Evolutionary conservation across 2,329 filamentous ascomycete species (phyloP).

Genomic region (Fusarium albidum): DNA sequence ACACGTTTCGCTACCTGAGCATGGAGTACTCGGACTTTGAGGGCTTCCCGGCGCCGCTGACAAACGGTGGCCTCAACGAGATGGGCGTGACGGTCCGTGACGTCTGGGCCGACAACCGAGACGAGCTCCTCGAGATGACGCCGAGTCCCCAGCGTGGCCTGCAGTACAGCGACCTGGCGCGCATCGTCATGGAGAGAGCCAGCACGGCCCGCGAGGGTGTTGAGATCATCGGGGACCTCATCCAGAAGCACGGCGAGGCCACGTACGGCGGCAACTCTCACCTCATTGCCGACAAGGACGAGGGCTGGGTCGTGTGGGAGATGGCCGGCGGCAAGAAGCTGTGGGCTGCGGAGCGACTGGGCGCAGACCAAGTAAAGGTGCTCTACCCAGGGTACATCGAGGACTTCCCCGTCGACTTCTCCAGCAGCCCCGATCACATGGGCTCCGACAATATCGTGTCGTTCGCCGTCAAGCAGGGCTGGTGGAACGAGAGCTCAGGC

Average conservation of each 20-base stretch:
- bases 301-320: constrained; percentile 38
- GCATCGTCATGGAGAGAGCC: constrained; percentile 36
- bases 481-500: constrained; percentile 33
- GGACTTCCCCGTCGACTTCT: constrained; percentile 31
- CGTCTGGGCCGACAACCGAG: constrained; percentile 36
- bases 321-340: constrained; percentile 36
- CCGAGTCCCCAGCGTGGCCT: constrained; percentile 31
- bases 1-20: constrained; percentile 35
- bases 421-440: constrained; percentile 16
- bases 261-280: constrained; percentile 37
- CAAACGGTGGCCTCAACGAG: constrained; percentile 35
- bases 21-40: constrained; percentile 40
- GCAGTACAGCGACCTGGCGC: constrained; percentile 37
- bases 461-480: constrained; percentile 33
- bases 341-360: constrained; percentile 36
- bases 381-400: constrained; percentile 36
- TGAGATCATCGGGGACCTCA: constrained; percentile 28
- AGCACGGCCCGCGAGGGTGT: constrained; percentile 32
- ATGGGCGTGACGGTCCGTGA: constrained; percentile 35
- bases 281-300: constrained; percentile 35
- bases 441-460: constrained; percentile 35
- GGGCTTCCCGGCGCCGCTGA: constrained; percentile 32
- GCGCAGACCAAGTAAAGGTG: constrained; percentile 32
- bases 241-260: constrained; percentile 30
- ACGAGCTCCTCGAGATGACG: constrained; percentile 36